Base-by-base conservation (phyloP, 2,329 filamentous ascomycete genomes). In the Boeremia exigua region DNA sequence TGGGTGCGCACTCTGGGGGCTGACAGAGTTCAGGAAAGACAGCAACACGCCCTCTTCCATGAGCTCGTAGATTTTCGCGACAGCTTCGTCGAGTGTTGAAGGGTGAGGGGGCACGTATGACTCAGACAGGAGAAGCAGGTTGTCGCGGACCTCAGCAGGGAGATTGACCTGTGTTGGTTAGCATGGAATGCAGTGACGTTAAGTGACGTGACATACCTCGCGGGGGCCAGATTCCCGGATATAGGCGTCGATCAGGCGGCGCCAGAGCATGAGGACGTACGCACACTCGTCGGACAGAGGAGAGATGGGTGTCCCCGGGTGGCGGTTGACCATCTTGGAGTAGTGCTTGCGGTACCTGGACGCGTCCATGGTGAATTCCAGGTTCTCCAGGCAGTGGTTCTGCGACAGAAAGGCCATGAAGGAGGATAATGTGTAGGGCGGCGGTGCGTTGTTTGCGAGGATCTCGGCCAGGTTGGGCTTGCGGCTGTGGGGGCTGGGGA, bases 21-120 rank as follows among this genome's bases (percentile, higher is more conserved):
- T 81, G 43, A 82, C 78, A 59, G 81, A 84, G 75, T 96, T 94
- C 49, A 98, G 82, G 72, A 98, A 99, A 0, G 94, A 93, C 0
- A 96, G 88, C 47, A 98, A 82, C 0, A 98, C 91, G 3, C 93
- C 97, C 73, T 98, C 95, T 68, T 96, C 96, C 93, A 99, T 98
- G 52, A 99, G 81, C 66, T 98, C 95, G 74, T 94, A 93, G 36
- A 97, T 91, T 58, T 96, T 96, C 59, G 85, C 84, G 23, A 96
- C 90, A 17, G 95, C 92, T 46, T 90, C 85, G 57, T 96, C 89
- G 14, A 99, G 81, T 50, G 87, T 85, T 36, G 88, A 85, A 1
- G 95, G 93, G 55, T 86, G 79, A 5, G 88, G 89, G 6, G 94
- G 92, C 0, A 87, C 81, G 6, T 81, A 79, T 1, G 79, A 75